Evolutionary conservation across 192 early-diverging fungal genomes (phyloP).

Genomic region (Entomortierella chlamydospora): DNA sequence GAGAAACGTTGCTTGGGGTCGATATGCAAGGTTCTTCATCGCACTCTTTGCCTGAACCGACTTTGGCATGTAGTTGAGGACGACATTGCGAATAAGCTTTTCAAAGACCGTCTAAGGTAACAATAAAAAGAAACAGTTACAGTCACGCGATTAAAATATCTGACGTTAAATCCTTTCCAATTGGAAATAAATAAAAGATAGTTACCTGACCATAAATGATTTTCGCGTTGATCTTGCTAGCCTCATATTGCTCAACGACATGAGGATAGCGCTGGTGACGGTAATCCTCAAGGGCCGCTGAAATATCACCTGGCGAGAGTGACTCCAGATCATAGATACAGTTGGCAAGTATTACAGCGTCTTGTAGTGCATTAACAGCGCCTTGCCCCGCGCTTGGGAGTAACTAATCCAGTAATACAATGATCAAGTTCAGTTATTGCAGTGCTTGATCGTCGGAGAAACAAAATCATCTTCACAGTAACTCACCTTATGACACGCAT

Average conservation of each 20-base stretch:
- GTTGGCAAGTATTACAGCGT: slow-evolving; percentile 29
- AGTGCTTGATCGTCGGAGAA: too few relatives aligned
- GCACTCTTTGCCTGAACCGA: neutral
- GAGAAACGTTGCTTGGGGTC: neutral
- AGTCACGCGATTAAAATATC: too few relatives aligned
- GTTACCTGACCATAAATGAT: slow-evolving; percentile 1
- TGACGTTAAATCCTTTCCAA: neutral
- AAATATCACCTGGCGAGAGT: neutral
- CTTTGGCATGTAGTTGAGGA: slow-evolving; percentile 3
- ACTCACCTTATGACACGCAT: slow-evolving; percentile 20
- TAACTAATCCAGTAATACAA: too few relatives aligned
- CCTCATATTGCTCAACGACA: neutral
- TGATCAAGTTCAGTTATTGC: too few relatives aligned
- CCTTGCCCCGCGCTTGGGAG: neutral
- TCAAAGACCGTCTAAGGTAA: neutral
- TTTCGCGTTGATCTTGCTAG: neutral
- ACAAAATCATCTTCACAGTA: neutral
- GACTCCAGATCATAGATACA: slow-evolving; percentile 3
- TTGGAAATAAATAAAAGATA: too few relatives aligned
- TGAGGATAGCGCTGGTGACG: neutral
- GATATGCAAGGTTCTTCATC: neutral
- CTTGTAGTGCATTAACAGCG: slow-evolving; percentile 27
- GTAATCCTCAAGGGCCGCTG: neutral
- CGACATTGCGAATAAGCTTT: neutral
- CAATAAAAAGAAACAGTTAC: too few relatives aligned